Conservation (phyloP, 2,329 filamentous ascomycete genomes). For the Colletotrichum agaves region DNA sequence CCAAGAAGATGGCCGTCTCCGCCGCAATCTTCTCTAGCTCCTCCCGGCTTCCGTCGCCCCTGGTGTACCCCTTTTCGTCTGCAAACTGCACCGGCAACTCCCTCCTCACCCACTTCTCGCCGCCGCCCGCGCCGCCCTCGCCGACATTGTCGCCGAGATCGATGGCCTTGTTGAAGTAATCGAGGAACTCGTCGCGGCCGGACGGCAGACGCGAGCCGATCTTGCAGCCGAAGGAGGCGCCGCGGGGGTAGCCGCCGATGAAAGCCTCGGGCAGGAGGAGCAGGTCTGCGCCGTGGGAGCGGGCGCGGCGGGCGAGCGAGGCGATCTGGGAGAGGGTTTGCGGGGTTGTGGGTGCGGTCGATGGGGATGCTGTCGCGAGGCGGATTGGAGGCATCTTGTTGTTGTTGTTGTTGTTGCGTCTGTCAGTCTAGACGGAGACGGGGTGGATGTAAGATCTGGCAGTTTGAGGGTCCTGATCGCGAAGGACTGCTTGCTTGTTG, state of each 20-base stretch:
- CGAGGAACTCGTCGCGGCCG: slow-evolving; percentile 84
- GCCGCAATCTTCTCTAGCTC: slow-evolving; percentile 79
- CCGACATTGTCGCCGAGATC: slow-evolving; percentile 84
- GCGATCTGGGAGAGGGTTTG: slow-evolving; percentile 76
- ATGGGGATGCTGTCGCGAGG: slow-evolving; percentile 66
- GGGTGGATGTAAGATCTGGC: not conserved
- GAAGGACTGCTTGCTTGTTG: not conserved
- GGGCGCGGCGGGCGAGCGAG: slow-evolving; percentile 71
- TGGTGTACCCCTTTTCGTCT: slow-evolving; percentile 49
- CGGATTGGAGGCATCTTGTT: slow-evolving; percentile 50
- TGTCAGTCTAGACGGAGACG: not conserved
- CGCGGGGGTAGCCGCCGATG: slow-evolving; percentile 90
- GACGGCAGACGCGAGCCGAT: slow-evolving; percentile 75
- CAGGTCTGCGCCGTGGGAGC: slow-evolving; percentile 67
- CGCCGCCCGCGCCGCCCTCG: slow-evolving; percentile 70
- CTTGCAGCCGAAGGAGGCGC: slow-evolving; percentile 78
- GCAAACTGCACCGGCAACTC: slow-evolving; percentile 56
- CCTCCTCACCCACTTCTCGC: slow-evolving; percentile 75
- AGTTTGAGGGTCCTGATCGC: not conserved
- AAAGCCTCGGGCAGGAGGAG: slow-evolving; percentile 93
- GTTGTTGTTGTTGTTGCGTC: too few relatives aligned
- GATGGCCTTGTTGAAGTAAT: slow-evolving; percentile 81
- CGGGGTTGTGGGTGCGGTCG: slow-evolving; percentile 58
- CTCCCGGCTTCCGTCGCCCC: slow-evolving; percentile 76
- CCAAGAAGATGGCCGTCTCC: slow-evolving; percentile 84